Base-by-base conservation (phyloP, 192 early-diverging fungal species). In the Entomortierella lignicola region DNA sequence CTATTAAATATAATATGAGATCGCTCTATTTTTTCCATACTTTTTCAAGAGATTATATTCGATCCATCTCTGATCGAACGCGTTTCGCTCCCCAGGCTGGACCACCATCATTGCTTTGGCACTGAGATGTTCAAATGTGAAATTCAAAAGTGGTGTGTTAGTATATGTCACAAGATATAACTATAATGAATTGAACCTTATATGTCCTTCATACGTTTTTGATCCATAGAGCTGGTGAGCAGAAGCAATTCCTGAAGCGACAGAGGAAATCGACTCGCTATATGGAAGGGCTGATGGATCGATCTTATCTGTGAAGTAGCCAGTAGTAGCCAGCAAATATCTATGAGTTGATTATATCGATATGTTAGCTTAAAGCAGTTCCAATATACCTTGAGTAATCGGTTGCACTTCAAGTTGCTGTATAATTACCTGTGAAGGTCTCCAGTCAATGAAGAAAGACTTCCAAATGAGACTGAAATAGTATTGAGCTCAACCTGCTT, bases 401-500 rank as follows among this genome's bases (percentile, higher is more conserved):
- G n/a, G n/a, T n/a, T n/a, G n/a, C n/a, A n/a, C n/a, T n/a, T 2
- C 13, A 34, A 50, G 21, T 20, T 18, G 25, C 41, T 30, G 32
- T 2, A n/a, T 23, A 55, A 62, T 68, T 87, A 95, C 92, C 84
- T 75, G 71, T 99, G 97, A 32, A 99, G 82, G 51, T 96, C 86
- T 20, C 85, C 83, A 17, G 91, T 90, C 44, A 92, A 77, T 0
- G 88, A 81, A 1, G 94, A 95, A 18, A 99, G 84, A 68, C 92
- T 90, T 15, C 91, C 89, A 81, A 99, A 99, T n/a, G 93, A 94
- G 8, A 93, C 85, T 6, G 96, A 88, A 81, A 99, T 97, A 6
- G 97, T 98, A 82, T 99, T 99, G 69, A 97, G 91, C 66, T 99
- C 97, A 2, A 99, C 97, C 74, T 99, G 97, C 74, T 97, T 91